These are phyloP conservation scores for Cucurbita argyrosperma DNA, from an alignment of 306 rosid genomes.

Conservation along the genomic window DNA sequence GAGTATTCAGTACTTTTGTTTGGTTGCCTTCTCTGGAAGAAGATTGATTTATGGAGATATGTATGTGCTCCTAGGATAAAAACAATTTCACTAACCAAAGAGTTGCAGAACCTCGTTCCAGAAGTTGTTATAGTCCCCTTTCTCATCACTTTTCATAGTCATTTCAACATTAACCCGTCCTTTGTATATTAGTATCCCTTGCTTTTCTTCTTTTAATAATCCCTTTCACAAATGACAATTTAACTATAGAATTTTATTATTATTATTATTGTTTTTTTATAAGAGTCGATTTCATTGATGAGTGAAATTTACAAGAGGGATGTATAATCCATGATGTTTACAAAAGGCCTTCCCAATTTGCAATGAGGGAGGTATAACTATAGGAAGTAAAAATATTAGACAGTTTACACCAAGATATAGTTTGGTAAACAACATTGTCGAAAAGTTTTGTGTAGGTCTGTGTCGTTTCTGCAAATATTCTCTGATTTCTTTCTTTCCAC, in stretches of 20 bases:
- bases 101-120: neutral
- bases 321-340: too few relatives aligned
- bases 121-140: neutral
- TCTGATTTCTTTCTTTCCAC: too few relatives aligned
- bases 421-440: too few relatives aligned
- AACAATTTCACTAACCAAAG: neutral
- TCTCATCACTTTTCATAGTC: neutral
- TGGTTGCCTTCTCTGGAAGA: neutral
- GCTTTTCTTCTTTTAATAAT: neutral
- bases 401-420: too few relatives aligned
- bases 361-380: too few relatives aligned
- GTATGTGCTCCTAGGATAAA: neutral
- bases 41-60: neutral
- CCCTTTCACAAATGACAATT: neutral
- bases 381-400: too few relatives aligned
- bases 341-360: too few relatives aligned
- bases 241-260: neutral
- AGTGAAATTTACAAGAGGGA: too few relatives aligned
- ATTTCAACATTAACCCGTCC: neutral
- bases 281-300: too few relatives aligned
- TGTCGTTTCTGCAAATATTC: too few relatives aligned
- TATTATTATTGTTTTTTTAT: too few relatives aligned
- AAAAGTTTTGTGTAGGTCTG: too few relatives aligned
- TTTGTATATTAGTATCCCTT: neutral
- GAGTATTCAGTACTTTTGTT: neutral